Evolutionary conservation across 2,329 filamentous ascomycete genomes (phyloP).

Genomic region (Trichoderma koningiopsis): DNA sequence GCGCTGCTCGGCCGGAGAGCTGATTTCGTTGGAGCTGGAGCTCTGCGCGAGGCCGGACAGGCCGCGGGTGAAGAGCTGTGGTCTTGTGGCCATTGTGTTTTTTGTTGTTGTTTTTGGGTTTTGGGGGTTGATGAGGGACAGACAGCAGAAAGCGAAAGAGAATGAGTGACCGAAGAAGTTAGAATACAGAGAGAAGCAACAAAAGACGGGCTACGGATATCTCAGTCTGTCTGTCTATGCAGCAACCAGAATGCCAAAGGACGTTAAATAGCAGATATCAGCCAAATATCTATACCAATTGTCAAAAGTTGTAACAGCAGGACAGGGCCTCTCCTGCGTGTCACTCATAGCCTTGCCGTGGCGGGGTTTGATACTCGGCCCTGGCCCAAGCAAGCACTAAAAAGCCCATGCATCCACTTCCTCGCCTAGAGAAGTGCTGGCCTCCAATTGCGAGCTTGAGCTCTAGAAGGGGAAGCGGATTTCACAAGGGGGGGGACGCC

Average conservation of each 20-base stretch:
- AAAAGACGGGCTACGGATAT: not conserved
- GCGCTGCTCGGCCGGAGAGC: constrained; percentile 71
- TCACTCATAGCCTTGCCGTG: not conserved
- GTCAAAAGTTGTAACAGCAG: not conserved
- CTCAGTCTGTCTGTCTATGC: not conserved
- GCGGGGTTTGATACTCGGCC: not conserved
- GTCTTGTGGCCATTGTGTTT: constrained; percentile 57
- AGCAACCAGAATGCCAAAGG: not conserved
- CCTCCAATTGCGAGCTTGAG: not conserved
- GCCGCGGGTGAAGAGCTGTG: constrained; percentile 62
- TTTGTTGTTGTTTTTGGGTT: not conserved
- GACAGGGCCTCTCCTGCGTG: not conserved
- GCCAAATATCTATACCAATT: not conserved
- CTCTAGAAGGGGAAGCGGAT: not conserved
- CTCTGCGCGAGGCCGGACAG: constrained; percentile 64
- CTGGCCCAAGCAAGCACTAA: not conserved
- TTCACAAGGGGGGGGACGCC: not conserved
- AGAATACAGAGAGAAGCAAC: not conserved
- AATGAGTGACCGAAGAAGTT: not conserved
- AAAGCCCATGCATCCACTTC: not conserved
- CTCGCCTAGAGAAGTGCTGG: not conserved
- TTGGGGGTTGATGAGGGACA: not conserved
- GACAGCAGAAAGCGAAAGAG: not conserved
- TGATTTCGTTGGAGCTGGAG: constrained; percentile 60
- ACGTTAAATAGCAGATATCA: not conserved